phyloP scores from a whole-genome alignment of 352 stramenopile genomes.

The Chrysophaeum taylorii region DNA sequence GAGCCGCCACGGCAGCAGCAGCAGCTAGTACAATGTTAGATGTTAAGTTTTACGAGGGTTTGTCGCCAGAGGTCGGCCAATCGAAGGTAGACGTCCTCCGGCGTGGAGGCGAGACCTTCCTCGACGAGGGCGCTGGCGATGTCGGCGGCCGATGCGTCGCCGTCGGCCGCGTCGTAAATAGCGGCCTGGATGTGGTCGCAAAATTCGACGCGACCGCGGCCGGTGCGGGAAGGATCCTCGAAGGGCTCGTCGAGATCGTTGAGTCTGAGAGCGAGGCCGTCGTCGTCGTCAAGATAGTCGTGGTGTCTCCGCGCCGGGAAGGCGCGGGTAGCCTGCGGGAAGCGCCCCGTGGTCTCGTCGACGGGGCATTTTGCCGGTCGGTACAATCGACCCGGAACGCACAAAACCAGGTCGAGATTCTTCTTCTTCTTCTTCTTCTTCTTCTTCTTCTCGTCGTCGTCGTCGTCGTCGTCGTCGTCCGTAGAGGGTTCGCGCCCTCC shows the following conservation, averaged over 20 bases:
- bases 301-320: neutral
- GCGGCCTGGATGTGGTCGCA: neutral
- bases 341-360: neutral
- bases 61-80: neutral
- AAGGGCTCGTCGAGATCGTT: constrained; percentile 4
- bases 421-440: too few species aligned
- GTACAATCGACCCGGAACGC: neutral
- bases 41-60: neutral
- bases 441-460: too few species aligned
- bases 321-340: neutral
- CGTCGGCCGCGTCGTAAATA: constrained; percentile 3
- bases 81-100: constrained; percentile 3
- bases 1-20: too few species aligned
- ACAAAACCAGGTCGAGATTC: neutral
- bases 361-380: neutral
- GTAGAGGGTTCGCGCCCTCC: neutral
- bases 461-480: too few species aligned
- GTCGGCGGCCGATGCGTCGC: neutral
- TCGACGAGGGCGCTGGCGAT: neutral
- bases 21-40: too few species aligned
- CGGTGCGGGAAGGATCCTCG: neutral
- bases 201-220: neutral
- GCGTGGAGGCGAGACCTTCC: neutral
- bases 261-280: neutral
- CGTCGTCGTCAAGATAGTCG: neutral